A percentile compares a stretch with the other conserved stretches of the same genome.
These are phyloP conservation scores for Paecilomyces niveus DNA, from an alignment of 2,329 filamentous ascomycete species.

Conservation along the genomic window DNA sequence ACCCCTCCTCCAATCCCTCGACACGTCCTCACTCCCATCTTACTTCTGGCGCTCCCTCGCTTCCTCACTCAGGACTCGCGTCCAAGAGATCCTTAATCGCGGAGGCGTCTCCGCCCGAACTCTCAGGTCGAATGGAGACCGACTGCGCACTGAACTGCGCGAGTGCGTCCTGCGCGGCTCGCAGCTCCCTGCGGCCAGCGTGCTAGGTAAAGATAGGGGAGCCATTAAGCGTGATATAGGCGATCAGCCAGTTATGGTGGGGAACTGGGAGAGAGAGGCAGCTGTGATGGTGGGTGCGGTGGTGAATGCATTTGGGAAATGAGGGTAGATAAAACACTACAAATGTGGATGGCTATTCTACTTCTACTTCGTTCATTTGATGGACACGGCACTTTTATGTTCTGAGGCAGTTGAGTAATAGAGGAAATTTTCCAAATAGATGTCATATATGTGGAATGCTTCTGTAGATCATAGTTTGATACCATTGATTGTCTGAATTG, in stretches of 20 bases:
- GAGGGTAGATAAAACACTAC: not conserved
- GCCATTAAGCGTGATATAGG: slow-evolving; percentile 25
- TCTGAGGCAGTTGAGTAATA: too few relatives aligned
- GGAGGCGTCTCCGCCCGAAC: slow-evolving; percentile 81
- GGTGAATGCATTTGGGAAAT: slow-evolving; percentile 46
- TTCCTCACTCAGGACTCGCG: slow-evolving; percentile 63
- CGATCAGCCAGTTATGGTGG: slow-evolving; percentile 40
- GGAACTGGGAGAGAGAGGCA: slow-evolving; percentile 79
- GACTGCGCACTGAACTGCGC: slow-evolving; percentile 67
- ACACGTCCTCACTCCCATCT: slow-evolving; percentile 77
- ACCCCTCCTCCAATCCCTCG: slow-evolving; percentile 67
- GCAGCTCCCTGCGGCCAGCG: slow-evolving; percentile 53
- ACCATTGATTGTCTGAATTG: too few relatives aligned
- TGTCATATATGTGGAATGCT: too few relatives aligned
- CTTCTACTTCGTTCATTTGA: too few relatives aligned
- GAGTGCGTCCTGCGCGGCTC: slow-evolving; percentile 78
- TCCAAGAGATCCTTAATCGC: slow-evolving; percentile 75
- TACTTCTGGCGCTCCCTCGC: slow-evolving; percentile 94
- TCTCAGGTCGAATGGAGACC: slow-evolving; percentile 65
- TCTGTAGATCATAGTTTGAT: too few relatives aligned
- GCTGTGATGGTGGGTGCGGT: slow-evolving; percentile 91
- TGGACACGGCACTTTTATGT: too few relatives aligned
- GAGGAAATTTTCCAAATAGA: too few relatives aligned
- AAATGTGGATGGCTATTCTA: too few relatives aligned
- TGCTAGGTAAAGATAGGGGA: slow-evolving; percentile 39